Evolutionary conservation across 495 filamentous ascomycete species (phyloP).

Genomic region (Diplogelasinospora grovesii): DNA sequence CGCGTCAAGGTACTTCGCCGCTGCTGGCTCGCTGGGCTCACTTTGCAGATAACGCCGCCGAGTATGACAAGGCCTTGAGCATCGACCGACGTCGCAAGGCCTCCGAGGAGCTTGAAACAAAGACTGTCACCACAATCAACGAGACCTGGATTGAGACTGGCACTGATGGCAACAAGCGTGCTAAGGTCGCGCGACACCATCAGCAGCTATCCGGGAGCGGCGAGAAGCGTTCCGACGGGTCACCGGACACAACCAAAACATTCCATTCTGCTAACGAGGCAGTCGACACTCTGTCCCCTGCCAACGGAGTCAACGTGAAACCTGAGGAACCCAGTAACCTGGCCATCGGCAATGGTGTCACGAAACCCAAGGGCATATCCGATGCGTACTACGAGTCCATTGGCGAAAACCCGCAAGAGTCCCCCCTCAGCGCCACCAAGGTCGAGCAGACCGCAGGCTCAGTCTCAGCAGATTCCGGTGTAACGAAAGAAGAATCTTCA

Average conservation of each 20-base stretch:
- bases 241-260: too few relatives aligned
- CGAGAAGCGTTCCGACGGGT: too few relatives aligned
- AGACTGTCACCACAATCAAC: constrained; percentile 6
- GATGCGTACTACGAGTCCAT: constrained; percentile 3
- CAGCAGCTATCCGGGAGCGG: too few relatives aligned
- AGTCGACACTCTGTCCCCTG: too few relatives aligned
- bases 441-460: too few relatives aligned
- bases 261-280: too few relatives aligned
- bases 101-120: constrained; percentile 11
- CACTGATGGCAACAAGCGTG: constrained; percentile 29
- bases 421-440: too few relatives aligned
- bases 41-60: constrained; percentile 16
- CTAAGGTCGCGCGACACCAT: constrained; percentile 32
- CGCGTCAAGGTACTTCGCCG: constrained; percentile 2
- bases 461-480: too few relatives aligned
- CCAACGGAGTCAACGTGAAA: too few relatives aligned
- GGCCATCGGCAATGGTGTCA: neutral
- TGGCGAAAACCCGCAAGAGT: neutral
- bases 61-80: constrained; percentile 17
- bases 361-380: constrained; percentile 1
- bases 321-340: neutral
- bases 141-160: constrained; percentile 29
- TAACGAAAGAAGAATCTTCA: too few relatives aligned
- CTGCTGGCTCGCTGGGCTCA: constrained; percentile 13
- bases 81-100: constrained; percentile 26